These are phyloP conservation scores for Endotrypanum monterogeii DNA, from an alignment of 208 protist species.

Conservation along the genomic window DNA sequence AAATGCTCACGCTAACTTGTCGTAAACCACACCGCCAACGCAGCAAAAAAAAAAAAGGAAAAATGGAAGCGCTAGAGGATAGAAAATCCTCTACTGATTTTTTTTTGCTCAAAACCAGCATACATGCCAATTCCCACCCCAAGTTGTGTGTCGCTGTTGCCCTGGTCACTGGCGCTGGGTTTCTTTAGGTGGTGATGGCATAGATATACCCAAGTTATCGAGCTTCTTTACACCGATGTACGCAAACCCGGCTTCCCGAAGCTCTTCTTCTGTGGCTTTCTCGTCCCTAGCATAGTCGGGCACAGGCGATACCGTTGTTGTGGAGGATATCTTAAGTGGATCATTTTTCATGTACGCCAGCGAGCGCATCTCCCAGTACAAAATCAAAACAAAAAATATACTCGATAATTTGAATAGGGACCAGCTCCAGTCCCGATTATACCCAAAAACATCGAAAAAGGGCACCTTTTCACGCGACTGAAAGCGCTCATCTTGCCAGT, in stretches of 20 bases:
- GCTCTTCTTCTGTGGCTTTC: constrained; percentile 79
- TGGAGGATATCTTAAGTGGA: constrained; percentile 54
- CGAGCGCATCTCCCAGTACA: constrained; percentile 77
- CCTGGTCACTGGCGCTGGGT: background rate
- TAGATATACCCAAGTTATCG: constrained; percentile 60
- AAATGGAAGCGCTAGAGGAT: too few species aligned
- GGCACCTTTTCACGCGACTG: constrained; percentile 75
- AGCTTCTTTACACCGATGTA: constrained; percentile 83
- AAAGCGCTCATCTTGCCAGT: constrained; percentile 87
- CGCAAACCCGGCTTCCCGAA: constrained; percentile 74
- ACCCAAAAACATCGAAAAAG: constrained; percentile 90
- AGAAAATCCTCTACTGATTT: too few species aligned
- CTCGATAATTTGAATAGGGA: constrained; percentile 74
- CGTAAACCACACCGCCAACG: too few species aligned
- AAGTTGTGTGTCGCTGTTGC: too few species aligned
- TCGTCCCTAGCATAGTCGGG: constrained; percentile 83
- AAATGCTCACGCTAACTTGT: too few species aligned
- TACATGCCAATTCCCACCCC: too few species aligned
- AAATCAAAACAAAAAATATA: constrained; percentile 50
- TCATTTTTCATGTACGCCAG: constrained; percentile 63
- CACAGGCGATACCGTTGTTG: constrained; percentile 61
- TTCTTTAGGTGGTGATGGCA: background rate
- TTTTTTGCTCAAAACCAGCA: too few species aligned
- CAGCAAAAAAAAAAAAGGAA: too few species aligned
- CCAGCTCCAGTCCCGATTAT: constrained; percentile 91